Base-by-base conservation (phyloP, 2,329 filamentous ascomycete species). In the Ophiostoma perfectum region DNA sequence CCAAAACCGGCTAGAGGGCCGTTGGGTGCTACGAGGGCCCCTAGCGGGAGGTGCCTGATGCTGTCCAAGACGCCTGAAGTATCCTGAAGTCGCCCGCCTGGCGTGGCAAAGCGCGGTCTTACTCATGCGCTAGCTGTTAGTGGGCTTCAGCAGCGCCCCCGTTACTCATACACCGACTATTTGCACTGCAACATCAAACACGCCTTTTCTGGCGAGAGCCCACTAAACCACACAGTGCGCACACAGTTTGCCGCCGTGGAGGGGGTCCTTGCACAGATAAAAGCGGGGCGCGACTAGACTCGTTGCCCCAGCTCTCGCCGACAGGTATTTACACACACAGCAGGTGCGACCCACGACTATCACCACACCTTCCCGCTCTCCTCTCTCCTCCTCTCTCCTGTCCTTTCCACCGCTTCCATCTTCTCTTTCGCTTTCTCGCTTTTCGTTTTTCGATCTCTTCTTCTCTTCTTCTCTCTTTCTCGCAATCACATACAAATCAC, bases 221-320 rank as follows among this genome's bases (percentile, higher is more conserved):
- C 60, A 41, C 39, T 42, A 18, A 41, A 55, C n/a, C 71, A 55
- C 70, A 71, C 71, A 71, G 71, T 72, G 58, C 69, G 68, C 27
- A 36, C 9, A 18, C 14, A 49, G 42, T 41, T 44, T 64, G 67
- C 49, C 67, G 44, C 45, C 44, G 63, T 67, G 45, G 66, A 45
- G 45, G 45, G 39, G 14, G 55, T 18, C 60, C 38, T 63, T 63
- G 60, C 39, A 11, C 3, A 63, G 39, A 42, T 11, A 70, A 71
- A 69, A 70, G 66, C 63, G 70, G 71, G 62, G 66, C 69, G 4
- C 1, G 36, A 18, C 27, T 62, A 39, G 36, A n/a, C n/a, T 18
- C 39, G 38, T 41, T 41, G 60, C 39, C 60, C 60, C 60, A 65
- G 42, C 18, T 27, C 64, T 63, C 62, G 52, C 36, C 27, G 27